Evolutionary conservation across 2,329 filamentous ascomycete species (phyloP).

Genomic region (Exophiala alcalophila): DNA sequence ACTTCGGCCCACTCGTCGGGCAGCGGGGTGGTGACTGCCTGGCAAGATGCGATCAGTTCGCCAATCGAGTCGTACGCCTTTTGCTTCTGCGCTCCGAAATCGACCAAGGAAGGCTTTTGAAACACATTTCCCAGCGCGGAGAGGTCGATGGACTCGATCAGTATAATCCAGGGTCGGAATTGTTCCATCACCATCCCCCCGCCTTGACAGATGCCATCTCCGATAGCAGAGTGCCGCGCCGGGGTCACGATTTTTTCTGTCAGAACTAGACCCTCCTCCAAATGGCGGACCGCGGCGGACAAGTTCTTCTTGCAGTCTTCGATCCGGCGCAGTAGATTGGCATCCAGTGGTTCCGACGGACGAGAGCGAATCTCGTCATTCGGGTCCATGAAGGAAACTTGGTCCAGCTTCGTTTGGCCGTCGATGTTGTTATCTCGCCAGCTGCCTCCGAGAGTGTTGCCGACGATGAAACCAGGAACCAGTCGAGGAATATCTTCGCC

Average conservation of each 20-base stretch:
- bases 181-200: slow-evolving; percentile 79
- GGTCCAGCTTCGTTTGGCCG: slow-evolving; percentile 63
- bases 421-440: slow-evolving; percentile 70
- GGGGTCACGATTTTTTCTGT: slow-evolving; percentile 79
- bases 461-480: slow-evolving; percentile 87
- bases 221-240: slow-evolving; percentile 72
- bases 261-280: slow-evolving; percentile 78
- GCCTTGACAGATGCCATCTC: slow-evolving; percentile 75
- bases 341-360: slow-evolving; percentile 71
- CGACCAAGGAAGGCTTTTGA: slow-evolving; percentile 78
- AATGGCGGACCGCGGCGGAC: slow-evolving; percentile 76
- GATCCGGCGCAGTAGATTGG: slow-evolving; percentile 72
- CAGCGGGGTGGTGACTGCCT: slow-evolving; percentile 85
- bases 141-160: slow-evolving; percentile 89
- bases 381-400: slow-evolving; percentile 72
- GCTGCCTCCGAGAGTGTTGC: slow-evolving; percentile 76
- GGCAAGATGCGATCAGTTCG: slow-evolving; percentile 81
- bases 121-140: slow-evolving; percentile 72
- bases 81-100: slow-evolving; percentile 90
- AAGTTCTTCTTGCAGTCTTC: slow-evolving; percentile 84
- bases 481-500: slow-evolving; percentile 92
- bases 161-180: slow-evolving; percentile 84
- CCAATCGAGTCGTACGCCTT: slow-evolving; percentile 89
- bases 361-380: slow-evolving; percentile 78
- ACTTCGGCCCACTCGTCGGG: slow-evolving; percentile 94